Evolutionary conservation across 1,284 basidiomycete species (phyloP), one percentile per base, ranked within the genome.

Genomic region (Microbotryum lychnidis-dioicae): DNA sequence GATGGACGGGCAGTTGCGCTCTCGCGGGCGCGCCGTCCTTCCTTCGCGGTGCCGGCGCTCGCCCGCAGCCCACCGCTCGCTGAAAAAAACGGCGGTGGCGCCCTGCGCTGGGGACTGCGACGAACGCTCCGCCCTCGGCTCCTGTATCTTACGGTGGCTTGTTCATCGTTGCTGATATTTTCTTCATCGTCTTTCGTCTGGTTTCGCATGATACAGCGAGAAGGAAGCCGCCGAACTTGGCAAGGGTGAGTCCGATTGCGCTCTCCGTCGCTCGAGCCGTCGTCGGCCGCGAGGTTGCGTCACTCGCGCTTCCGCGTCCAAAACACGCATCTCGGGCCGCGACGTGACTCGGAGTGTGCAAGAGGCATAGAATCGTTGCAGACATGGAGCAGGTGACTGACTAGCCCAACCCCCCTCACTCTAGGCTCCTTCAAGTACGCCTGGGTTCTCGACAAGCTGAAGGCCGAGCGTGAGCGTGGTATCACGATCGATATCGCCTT

Each of bases 391-490:
- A 10, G 48, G 5, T 50, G 6, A 27, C 49, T 50, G 27, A 50
- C 45, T 33, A 4, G 20, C 18, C 23, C 16, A 4, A 29, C 16
- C 25, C 6, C 25, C 25, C 16, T 50, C n/a, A n/a, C 37, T 61
- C 51, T 48, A 56, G 61, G 69, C 63, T 70, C 70, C 69, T 70
- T 60, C 73, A 91, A 73, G 76, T 78, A 78, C 71, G 91, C 91
- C 65, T 99, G 94, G 94, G 94, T 99, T 73, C 91, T 99, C 75
- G 94, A 99, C 86, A 99, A 99, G 84, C 91, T 99, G 74, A 99
- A 99, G 86, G 96, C 96, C 75, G 92, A 97, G 86, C 93, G 92
- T 82, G 92, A 99, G 85, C 94, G 94, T 89, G 94, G 94, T 89
- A 99, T 99, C 84, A 99, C 94, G 75, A 97, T 98, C 79, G 94